Evolutionary conservation across 1,284 basidiomycete genomes (phyloP).

Genomic region (Mycosarcoma maydis): DNA sequence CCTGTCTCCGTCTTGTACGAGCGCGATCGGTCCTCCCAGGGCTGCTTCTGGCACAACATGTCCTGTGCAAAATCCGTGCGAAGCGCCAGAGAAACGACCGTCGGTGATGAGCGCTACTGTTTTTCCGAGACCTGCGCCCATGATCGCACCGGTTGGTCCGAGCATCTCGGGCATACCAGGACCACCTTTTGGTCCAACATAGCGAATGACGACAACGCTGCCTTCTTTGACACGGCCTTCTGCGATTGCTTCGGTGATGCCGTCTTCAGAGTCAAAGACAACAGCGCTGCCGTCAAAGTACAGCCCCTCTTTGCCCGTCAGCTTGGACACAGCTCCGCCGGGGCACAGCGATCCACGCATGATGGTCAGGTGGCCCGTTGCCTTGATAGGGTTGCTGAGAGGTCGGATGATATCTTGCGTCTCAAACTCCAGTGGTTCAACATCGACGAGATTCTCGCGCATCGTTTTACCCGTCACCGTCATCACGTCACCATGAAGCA

Average conservation of each 20-base stretch:
- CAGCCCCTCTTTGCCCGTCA: conserved; percentile 94
- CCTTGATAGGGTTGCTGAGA: conserved; percentile 84
- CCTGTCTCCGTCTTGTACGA: conserved; percentile 85
- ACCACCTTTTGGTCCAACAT: conserved; percentile 88
- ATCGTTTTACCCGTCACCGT: conserved; percentile 88
- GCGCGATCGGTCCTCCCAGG: conserved; percentile 87
- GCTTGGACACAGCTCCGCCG: conserved; percentile 88
- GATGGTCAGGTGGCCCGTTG: conserved; percentile 87
- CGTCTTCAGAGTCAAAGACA: conserved; percentile 80
- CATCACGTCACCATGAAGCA: conserved; percentile 82
- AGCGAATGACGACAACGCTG: conserved; percentile 86
- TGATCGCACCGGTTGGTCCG: conserved; percentile 70
- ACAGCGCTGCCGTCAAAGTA: conserved; percentile 78
- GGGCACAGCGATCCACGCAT: conserved; percentile 90
- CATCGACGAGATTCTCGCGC: conserved; percentile 84
- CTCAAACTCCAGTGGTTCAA: conserved; percentile 76
- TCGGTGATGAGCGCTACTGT: conserved; percentile 94
- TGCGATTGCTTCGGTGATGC: conserved; percentile 84
- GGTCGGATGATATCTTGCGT: conserved; percentile 81
- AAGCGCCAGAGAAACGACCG: conserved; percentile 91
- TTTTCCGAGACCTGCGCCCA: conserved; percentile 86
- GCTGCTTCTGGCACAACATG: conserved; percentile 93
- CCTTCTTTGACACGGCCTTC: conserved; percentile 84
- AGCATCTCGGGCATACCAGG: conserved; percentile 97
- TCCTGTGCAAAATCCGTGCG: conserved; percentile 79